Base-by-base conservation (phyloP, 2,329 filamentous ascomycete species). In the Cladosporium sp. region DNA sequence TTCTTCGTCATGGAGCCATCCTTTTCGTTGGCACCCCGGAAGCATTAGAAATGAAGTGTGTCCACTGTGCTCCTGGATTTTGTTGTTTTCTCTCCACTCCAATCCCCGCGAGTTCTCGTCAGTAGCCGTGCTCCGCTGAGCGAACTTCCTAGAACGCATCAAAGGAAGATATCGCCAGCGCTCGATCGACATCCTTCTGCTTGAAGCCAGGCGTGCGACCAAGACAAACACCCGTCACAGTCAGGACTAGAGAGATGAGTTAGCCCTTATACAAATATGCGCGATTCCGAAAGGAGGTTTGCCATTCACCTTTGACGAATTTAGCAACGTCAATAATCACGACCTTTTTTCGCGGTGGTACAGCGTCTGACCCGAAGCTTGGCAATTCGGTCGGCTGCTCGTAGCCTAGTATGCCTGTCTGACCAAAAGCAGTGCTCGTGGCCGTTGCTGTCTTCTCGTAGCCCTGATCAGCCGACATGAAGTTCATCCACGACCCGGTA, bases 131-230 rank as follows among this genome's bases (percentile, higher is more conserved):
- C 12, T 32, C 12, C 28, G 28, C 9, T 28, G 25, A 4, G 25
- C 28, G 4, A 25, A 35, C 39, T 12, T 4, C n/a, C 61, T 50
- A 63, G 37, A 61, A 65, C 1, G 60, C 61, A 56, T 60, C 64
- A 32, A 68, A 67, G 10, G 61, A 62, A 20, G 66, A 58, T 19
- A 65, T 58, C 19, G 59, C 64, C 49, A 79, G 66, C 15, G 75
- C 76, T 39, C 64, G 56, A 64, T 78, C 76, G 13, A 78, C 70
- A 62, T 77, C 73, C 44, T 70, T 70, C 47, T 71, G 68, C 58
- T 74, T 70, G 58, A 75, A 78, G 1, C 76, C 76, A 3, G 77
- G 75, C 8, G 73, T 65, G 32, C 75, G 69, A n/a, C 75, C 76
- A 9, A 78, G 67, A 60, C 77, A 79, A 22, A 77, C 69, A 17